Evolutionary conservation across 495 filamentous ascomycete species (phyloP).

Genomic region (Penicillium silybi): DNA sequence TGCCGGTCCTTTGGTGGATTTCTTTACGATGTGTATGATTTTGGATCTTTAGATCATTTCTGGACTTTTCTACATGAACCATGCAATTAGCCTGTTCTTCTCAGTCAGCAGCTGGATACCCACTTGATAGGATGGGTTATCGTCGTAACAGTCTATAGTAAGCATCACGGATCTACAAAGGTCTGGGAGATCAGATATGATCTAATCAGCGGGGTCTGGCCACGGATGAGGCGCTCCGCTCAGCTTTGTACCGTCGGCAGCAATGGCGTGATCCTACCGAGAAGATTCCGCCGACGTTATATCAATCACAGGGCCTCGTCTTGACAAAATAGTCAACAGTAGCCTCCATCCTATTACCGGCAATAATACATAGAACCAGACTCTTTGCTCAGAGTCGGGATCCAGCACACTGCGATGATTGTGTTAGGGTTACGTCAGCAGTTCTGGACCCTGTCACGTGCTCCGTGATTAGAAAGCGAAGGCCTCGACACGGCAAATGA

Average conservation of each 20-base stretch:
- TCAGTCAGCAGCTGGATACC: background rate
- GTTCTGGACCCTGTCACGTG: slow-evolving; percentile 26
- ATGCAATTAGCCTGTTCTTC: background rate
- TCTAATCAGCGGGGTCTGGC: background rate
- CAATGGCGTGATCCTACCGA: slow-evolving; percentile 1
- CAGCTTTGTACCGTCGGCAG: too few relatives aligned
- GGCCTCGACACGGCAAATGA: slow-evolving; percentile 26
- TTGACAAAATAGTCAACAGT: background rate
- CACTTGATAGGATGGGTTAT: background rate
- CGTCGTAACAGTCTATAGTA: background rate
- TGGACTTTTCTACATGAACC: background rate
- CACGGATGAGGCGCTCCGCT: background rate
- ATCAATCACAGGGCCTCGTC: background rate
- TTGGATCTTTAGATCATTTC: background rate
- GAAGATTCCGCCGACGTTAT: background rate
- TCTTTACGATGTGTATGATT: slow-evolving; percentile 8
- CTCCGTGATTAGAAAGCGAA: slow-evolving; percentile 27
- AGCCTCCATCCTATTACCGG: background rate
- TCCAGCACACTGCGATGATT: slow-evolving; percentile 2
- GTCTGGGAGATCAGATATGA: background rate
- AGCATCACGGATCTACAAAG: background rate
- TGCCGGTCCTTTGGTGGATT: background rate
- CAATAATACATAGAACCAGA: background rate
- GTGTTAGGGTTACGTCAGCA: slow-evolving; percentile 9
- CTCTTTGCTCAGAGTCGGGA: background rate